Evolutionary conservation across 1,139 yeast species (phyloP).

Genomic region (Pichia sp.): DNA sequence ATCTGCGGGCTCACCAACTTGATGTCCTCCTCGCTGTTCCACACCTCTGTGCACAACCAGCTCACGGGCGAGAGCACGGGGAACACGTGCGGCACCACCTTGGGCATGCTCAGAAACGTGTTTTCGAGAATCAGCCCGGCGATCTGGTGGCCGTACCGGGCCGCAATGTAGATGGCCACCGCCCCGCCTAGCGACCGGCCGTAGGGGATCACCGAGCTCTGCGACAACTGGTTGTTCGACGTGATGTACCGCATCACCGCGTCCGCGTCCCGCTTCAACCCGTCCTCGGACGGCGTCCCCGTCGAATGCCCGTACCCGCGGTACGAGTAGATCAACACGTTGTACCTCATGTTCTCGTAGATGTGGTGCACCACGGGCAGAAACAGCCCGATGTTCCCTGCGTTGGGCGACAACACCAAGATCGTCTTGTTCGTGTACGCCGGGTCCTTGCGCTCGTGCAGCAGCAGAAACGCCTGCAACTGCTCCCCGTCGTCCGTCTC

Average conservation of each 20-base stretch:
- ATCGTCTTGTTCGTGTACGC: slow-evolving; percentile 62
- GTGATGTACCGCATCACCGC: slow-evolving; percentile 59
- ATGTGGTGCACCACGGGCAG: slow-evolving; percentile 77
- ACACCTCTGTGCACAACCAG: slow-evolving; percentile 66
- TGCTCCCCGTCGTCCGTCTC: slow-evolving; percentile 64
- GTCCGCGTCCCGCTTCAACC: slow-evolving; percentile 80
- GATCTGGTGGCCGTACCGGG: slow-evolving; percentile 36
- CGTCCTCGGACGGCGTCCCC: slow-evolving; percentile 72
- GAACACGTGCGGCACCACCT: slow-evolving; percentile 78
- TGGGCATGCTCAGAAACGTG: slow-evolving; percentile 73
- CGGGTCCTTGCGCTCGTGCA: slow-evolving; percentile 42
- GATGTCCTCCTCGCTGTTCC: slow-evolving; percentile 75
- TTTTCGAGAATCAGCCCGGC: slow-evolving; percentile 76
- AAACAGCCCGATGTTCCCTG: slow-evolving; percentile 94
- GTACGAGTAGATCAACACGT: slow-evolving; percentile 83
- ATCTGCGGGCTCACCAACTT: slow-evolving; percentile 46
- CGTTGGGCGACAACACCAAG: slow-evolving; percentile 82
- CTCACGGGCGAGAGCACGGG: slow-evolving; percentile 61
- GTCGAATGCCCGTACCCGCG: slow-evolving; percentile 89
- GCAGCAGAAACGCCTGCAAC: slow-evolving; percentile 45
- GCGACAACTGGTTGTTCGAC: slow-evolving; percentile 46
- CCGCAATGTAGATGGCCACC: slow-evolving; percentile 78
- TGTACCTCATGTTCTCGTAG: slow-evolving; percentile 60
- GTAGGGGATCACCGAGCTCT: slow-evolving; percentile 61
- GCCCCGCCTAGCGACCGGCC: slow-evolving; percentile 97